Evolutionary conservation across 1,284 basidiomycete genomes (phyloP), one percentile per base, ranked within the genome.

Genomic region (Phellinidium pouzarii): DNA sequence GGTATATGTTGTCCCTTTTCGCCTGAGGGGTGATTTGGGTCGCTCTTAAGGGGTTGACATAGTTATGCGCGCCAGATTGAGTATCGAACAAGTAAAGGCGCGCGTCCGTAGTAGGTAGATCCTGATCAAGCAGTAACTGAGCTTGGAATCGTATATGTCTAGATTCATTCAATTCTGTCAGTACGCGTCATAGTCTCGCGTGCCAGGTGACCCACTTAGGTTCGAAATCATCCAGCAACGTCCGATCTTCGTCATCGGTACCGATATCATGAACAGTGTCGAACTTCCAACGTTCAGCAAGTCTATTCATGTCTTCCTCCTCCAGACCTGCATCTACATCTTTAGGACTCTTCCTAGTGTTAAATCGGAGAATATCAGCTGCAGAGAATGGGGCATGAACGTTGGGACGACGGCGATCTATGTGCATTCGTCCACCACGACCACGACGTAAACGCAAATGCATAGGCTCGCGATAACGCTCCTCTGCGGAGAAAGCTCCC

Each of bases 381-480:
- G 36, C 54, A 45, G n/a, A 50, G 26, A 25, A 48, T 65, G 54
- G 14, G 58, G 50, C 26, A 58, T n/a, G 59, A 65, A 34, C 60
- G 53, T 5, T 59, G 62, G 72, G 65, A 48, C 73, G 68, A 11
- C 85, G 79, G 43, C 93, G 79, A 67, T 96, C 94, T 5, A 96
- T 62, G 57, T 82, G 71, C n/a, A 84, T 66, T 26, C 89, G 78
- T 3, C 94, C 92, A 42, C 88, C 90, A 56, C 92, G 87, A 5
- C 91, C 92, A 53, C 78, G 66, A 8, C 93, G 84, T 46, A 87
- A 63, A 53, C 93, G 86, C 55, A 91, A 78, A 9, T 87, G 70
- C 50, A 75, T 74, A 52, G 72, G 61, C n/a, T 54, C 57, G 43
- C 59, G 68, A 63, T 59, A 17, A 68, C 61, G 7, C 68, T 61